Conservation (phyloP, 2,329 filamentous ascomycete genomes). For the Aspergillus neotritici region DNA sequence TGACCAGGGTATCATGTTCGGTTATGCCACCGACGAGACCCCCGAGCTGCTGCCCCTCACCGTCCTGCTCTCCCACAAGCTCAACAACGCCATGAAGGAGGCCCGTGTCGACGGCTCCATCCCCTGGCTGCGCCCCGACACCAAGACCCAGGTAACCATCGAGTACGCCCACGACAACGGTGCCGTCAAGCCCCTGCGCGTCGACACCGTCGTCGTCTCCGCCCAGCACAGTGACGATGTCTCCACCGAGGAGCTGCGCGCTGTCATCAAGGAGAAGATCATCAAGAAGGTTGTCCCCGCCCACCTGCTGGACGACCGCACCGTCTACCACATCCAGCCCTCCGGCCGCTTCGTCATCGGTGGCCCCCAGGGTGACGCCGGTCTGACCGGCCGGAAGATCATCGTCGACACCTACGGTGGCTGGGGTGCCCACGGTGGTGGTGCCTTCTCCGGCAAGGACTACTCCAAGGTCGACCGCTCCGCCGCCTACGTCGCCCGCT, state of each 20-base stretch:
- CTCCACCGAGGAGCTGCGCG: constrained; percentile 83
- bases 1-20: constrained; percentile 99
- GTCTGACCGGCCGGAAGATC: constrained; percentile 98
- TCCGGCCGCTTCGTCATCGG: constrained; percentile 98
- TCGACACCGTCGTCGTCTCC: constrained; percentile 94
- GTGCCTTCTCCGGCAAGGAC: constrained; percentile 99
- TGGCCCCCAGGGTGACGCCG: constrained; percentile 97
- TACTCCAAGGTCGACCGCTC: constrained; percentile 99
- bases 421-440: constrained; percentile 99
- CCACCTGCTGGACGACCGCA: constrained; percentile 86
- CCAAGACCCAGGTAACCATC: constrained; percentile 98
- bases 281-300: constrained; percentile 90
- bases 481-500: constrained; percentile 92
- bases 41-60: constrained; percentile 94
- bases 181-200: constrained; percentile 83
- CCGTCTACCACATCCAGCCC: constrained; percentile 97
- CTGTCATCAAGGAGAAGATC: constrained; percentile 96
- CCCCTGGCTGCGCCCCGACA: constrained; percentile 94
- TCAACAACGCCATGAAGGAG: constrained; percentile 89
- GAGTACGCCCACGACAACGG: constrained; percentile 95
- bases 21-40: constrained; percentile 98
- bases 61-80: constrained; percentile 89
- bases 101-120: constrained; percentile 82
- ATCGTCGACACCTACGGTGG: constrained; percentile 99
- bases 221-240: constrained; percentile 89